phyloP scores from a whole-genome alignment of 306 rosid genomes.

The Cyamopsis tetragonoloba region DNA sequence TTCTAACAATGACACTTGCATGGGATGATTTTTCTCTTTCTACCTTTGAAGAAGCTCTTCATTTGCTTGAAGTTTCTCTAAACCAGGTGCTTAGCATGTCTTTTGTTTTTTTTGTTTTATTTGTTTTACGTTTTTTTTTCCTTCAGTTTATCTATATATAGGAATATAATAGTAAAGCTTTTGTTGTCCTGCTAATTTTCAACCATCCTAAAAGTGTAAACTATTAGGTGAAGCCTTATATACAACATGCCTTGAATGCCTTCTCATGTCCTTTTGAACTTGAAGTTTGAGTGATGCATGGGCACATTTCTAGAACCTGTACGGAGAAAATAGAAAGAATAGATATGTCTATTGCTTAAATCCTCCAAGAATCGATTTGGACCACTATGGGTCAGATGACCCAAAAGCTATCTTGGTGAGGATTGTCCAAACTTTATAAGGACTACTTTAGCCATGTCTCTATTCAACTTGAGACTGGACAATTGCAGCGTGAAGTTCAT shows the following conservation, averaged over 20 bases:
- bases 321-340: no score
- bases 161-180: background rate
- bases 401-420: no score
- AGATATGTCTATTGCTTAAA: no score
- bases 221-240: background rate
- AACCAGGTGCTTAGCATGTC: conserved; percentile 56
- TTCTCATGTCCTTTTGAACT: no score
- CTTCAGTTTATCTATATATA: background rate
- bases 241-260: background rate
- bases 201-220: background rate
- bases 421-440: no score
- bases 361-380: no score
- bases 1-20: conserved; percentile 72
- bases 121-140: conserved; percentile 11
- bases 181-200: background rate
- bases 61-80: conserved; percentile 55
- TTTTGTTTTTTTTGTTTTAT: no score
- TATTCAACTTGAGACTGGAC: no score
- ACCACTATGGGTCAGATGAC: no score
- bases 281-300: background rate
- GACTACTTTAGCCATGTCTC: no score
- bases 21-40: conserved; percentile 68
- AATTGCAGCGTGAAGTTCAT: no score
- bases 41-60: conserved; percentile 59
- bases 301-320: no score